These are phyloP conservation scores for Scopulariopsis brevicaulis DNA, from an alignment of 2,329 filamentous ascomycete genomes.

Conservation along the genomic window DNA sequence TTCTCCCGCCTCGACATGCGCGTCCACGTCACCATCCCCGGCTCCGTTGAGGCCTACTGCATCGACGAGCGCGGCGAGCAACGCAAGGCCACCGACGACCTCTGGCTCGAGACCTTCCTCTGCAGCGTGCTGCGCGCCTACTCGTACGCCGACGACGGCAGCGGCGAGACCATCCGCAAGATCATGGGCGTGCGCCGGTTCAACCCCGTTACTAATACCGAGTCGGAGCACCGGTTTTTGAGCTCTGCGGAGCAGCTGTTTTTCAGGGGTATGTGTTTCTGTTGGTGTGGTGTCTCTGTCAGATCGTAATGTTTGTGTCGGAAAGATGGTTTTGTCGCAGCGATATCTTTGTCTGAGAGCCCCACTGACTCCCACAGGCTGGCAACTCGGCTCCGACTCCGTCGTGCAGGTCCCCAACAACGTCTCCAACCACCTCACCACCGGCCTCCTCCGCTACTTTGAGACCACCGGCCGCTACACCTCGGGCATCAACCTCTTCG, in stretches of 20 bases:
- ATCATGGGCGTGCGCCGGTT: slow-evolving; percentile 96
- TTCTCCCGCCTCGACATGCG: slow-evolving; percentile 98
- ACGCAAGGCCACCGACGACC: slow-evolving; percentile 79
- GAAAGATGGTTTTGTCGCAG: no score
- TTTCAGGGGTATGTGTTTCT: slow-evolving; percentile 61
- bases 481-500: slow-evolving; percentile 94
- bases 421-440: slow-evolving; percentile 89
- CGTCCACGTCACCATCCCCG: slow-evolving; percentile 93
- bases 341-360: no score
- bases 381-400: slow-evolving; percentile 92
- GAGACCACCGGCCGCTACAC: slow-evolving; percentile 88
- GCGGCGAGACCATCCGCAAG: slow-evolving; percentile 87
- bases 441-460: slow-evolving; percentile 90
- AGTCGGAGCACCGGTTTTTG: slow-evolving; percentile 92
- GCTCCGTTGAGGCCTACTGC: slow-evolving; percentile 93
- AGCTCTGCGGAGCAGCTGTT: slow-evolving; percentile 91
- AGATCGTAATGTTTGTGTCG: no score
- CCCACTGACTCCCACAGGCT: slow-evolving; percentile 41
- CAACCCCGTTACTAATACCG: slow-evolving; percentile 96
- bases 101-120: slow-evolving; percentile 96
- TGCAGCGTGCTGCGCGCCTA: slow-evolving; percentile 92
- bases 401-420: slow-evolving; percentile 96
- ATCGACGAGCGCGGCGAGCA: slow-evolving; percentile 95
- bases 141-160: slow-evolving; percentile 92
- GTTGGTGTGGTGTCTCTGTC: no score